A percentile compares a stretch with the other conserved stretches of the same genome.
Conservation (phyloP, 2,329 filamentous ascomycete genomes). For the Cryphonectria nitschkei region DNA sequence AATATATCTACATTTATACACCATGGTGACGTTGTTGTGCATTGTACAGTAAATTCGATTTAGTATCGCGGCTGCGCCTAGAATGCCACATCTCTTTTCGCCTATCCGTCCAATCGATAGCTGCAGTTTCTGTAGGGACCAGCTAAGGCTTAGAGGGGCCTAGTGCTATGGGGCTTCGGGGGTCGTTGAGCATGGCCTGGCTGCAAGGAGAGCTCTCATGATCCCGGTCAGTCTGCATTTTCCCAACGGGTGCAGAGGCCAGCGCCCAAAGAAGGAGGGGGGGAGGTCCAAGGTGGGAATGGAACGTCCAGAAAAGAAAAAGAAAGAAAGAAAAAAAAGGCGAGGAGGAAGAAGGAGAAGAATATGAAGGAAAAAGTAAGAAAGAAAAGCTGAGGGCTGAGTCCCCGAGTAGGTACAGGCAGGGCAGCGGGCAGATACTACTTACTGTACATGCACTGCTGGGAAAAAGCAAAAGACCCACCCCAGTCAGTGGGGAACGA, state of each 20-base stretch:
- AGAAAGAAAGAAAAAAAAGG: constrained; percentile 12
- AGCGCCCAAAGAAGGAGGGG: too few relatives aligned
- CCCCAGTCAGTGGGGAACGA: not conserved
- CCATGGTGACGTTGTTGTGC: not conserved
- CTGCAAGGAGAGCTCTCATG: constrained; percentile 19
- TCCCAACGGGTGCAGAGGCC: constrained; percentile 24
- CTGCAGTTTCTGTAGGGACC: constrained; percentile 24
- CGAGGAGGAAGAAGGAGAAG: too few relatives aligned
- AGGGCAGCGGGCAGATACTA: not conserved
- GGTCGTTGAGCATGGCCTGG: constrained; percentile 17
- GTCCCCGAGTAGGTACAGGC: not conserved
- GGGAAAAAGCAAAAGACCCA: not conserved
- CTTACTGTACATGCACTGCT: not conserved
- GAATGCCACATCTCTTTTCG: not conserved
- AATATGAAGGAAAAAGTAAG: constrained; percentile 3
- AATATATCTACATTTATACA: not conserved
- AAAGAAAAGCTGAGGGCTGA: constrained; percentile 13
- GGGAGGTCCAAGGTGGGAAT: too few relatives aligned
- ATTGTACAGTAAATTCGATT: not conserved
- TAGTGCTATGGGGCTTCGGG: constrained; percentile 16
- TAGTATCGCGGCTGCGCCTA: constrained; percentile 12
- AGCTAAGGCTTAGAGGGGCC: constrained; percentile 12
- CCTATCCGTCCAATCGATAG: constrained; percentile 21
- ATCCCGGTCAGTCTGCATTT: constrained; percentile 13
- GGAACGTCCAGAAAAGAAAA: not conserved